These are phyloP conservation scores for Ramularia collo-cygni DNA, from an alignment of 2,329 filamentous ascomycete genomes.

Conservation along the genomic window DNA sequence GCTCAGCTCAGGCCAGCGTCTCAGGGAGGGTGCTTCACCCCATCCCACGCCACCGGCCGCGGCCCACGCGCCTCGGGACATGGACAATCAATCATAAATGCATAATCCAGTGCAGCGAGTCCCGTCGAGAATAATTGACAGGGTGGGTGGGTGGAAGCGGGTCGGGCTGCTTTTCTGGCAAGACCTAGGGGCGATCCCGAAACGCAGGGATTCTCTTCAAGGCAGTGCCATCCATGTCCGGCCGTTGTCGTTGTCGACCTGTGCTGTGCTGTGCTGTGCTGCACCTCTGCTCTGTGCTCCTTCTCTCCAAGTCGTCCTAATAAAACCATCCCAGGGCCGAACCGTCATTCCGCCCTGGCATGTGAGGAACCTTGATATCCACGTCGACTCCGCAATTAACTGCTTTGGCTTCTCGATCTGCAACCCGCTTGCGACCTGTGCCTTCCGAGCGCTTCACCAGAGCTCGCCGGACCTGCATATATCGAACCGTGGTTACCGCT, in stretches of 20 bases:
- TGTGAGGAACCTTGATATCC: slow-evolving; percentile 8
- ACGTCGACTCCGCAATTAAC: slow-evolving; percentile 7
- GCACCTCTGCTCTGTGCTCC: slow-evolving; percentile 2
- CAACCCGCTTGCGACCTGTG: background rate
- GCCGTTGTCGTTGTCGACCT: too few relatives aligned
- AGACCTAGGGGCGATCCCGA: slow-evolving; percentile 4
- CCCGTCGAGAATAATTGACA: background rate
- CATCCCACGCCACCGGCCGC: too few relatives aligned
- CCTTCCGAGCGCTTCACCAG: background rate
- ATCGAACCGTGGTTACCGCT: slow-evolving; percentile 2
- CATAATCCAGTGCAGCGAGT: too few relatives aligned
- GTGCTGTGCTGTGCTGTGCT: background rate
- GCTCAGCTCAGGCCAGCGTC: too few relatives aligned
- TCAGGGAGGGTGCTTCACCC: too few relatives aligned
- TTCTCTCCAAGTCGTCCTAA: too few relatives aligned
- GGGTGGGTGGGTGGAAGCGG: background rate
- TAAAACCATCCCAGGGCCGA: slow-evolving; percentile 7
- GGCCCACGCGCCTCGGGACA: too few relatives aligned
- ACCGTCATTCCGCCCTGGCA: slow-evolving; percentile 2
- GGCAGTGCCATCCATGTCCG: slow-evolving; percentile 3
- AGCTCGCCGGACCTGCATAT: slow-evolving; percentile 7
- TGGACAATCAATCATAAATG: too few relatives aligned
- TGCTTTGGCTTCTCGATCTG: slow-evolving; percentile 1
- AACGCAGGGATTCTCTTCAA: slow-evolving; percentile 2
- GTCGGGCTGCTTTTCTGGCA: background rate